Conservation (phyloP, 2,329 filamentous ascomycete species). For the Metarhizium guizhouense region DNA sequence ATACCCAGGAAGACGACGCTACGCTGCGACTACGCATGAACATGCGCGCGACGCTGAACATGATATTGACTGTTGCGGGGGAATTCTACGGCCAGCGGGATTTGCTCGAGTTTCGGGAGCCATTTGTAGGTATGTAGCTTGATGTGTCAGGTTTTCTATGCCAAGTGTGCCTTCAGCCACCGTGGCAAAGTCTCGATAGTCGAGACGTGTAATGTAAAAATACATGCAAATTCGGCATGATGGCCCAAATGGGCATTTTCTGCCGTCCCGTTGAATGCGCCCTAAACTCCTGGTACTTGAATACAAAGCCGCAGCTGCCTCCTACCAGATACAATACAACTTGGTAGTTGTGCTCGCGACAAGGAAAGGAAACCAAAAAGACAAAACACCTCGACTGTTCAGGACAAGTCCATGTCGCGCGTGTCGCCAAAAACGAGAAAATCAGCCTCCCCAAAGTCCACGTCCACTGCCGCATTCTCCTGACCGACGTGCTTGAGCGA, state of each 20-base stretch:
- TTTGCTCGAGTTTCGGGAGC: conserved; percentile 64
- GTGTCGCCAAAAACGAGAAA: conserved; percentile 45
- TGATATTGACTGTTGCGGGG: conserved; percentile 81
- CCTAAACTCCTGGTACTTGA: neutral
- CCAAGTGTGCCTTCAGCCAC: neutral
- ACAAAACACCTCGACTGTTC: neutral
- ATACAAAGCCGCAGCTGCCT: neutral
- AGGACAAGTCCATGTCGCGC: conserved; percentile 31
- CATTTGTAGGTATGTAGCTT: conserved; percentile 38
- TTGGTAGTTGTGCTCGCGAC: neutral
- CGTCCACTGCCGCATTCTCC: conserved; percentile 36
- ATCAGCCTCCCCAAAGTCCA: conserved; percentile 61
- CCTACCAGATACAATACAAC: neutral
- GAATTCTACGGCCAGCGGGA: conserved; percentile 88
- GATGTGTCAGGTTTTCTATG: neutral
- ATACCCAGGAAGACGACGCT: conserved; percentile 18
- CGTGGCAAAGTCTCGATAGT: neutral
- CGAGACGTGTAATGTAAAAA: neutral
- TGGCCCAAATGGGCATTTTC: neutral
- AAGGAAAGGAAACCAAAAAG: neutral
- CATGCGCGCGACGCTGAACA: conserved; percentile 70
- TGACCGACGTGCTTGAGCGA: conserved; percentile 23
- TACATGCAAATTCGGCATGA: neutral
- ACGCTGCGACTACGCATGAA: conserved; percentile 33
- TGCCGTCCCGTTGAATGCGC: neutral